Evolutionary conservation across 2,329 filamentous ascomycete species (phyloP).

Genomic region (Claviceps sp.): DNA sequence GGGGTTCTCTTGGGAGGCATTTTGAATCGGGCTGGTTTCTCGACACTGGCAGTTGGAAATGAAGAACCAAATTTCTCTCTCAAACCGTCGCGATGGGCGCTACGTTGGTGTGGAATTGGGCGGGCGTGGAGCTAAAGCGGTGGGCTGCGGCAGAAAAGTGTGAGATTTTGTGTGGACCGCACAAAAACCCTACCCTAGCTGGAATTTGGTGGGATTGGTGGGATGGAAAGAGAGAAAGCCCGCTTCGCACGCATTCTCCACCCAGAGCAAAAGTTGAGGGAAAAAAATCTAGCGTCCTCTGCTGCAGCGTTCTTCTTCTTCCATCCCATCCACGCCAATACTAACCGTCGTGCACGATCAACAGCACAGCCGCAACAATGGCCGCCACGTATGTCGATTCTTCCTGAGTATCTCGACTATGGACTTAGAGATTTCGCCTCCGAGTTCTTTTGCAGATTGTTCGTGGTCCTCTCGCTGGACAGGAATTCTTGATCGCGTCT

Average conservation of each 20-base stretch:
- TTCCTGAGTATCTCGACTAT: constrained; percentile 22
- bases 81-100: constrained; percentile 13
- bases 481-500: constrained; percentile 15
- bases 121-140: constrained; percentile 16
- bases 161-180: constrained; percentile 12
- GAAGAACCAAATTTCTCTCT: constrained; percentile 11
- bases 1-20: constrained; percentile 93
- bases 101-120: constrained; percentile 14
- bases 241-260: background rate
- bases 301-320: background rate
- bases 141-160: constrained; percentile 24
- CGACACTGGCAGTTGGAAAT: constrained; percentile 23
- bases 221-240: background rate
- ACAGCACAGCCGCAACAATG: constrained; percentile 27
- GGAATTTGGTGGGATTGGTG: background rate
- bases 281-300: background rate
- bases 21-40: constrained; percentile 33
- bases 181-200: constrained; percentile 22
- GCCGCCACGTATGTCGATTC: constrained; percentile 39
- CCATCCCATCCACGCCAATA: constrained; percentile 20
- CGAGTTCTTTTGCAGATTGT: constrained; percentile 53
- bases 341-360: constrained; percentile 24
- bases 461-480: constrained; percentile 72
- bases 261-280: constrained; percentile 3
- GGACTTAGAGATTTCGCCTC: constrained; percentile 30